Conservation (phyloP, 2,329 filamentous ascomycete genomes). For the Shiraia sp. region DNA sequence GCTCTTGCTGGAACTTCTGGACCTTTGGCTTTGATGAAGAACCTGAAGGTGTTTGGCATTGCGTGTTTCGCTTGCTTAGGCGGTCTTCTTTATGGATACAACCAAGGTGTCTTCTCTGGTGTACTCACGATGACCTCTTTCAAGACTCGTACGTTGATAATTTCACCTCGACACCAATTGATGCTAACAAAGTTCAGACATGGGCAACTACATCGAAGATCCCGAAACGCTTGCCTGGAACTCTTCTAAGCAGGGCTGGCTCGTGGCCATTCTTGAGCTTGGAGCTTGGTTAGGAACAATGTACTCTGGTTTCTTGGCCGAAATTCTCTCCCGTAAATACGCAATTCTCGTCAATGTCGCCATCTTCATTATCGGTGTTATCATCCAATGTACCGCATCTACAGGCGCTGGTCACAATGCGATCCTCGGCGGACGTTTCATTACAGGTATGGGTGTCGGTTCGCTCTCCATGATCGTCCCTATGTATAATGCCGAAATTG, state of each 20-base stretch:
- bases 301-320: slow-evolving; percentile 70
- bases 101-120: slow-evolving; percentile 76
- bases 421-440: slow-evolving; percentile 72
- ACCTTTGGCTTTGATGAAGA: slow-evolving; percentile 53
- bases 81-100: slow-evolving; percentile 68
- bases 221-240: slow-evolving; percentile 31
- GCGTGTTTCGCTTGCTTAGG: slow-evolving; percentile 58
- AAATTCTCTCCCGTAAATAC: slow-evolving; percentile 69
- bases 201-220: slow-evolving; percentile 44
- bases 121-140: slow-evolving; percentile 59
- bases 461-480: slow-evolving; percentile 69
- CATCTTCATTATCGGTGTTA: slow-evolving; percentile 71
- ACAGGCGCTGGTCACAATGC: slow-evolving; percentile 55
- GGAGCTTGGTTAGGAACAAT: slow-evolving; percentile 75
- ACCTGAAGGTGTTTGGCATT: slow-evolving; percentile 58
- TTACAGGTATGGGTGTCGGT: slow-evolving; percentile 72
- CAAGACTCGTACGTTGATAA: slow-evolving; percentile 38
- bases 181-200: slow-evolving; percentile 33
- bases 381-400: slow-evolving; percentile 67
- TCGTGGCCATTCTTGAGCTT: slow-evolving; percentile 69
- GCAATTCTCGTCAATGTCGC: slow-evolving; percentile 66
- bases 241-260: slow-evolving; percentile 50
- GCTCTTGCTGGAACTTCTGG: slow-evolving; percentile 48
- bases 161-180: no score
- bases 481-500: slow-evolving; percentile 49